Base-by-base conservation (phyloP, 179 eudicot species). In the Vitellaria paradoxa region DNA sequence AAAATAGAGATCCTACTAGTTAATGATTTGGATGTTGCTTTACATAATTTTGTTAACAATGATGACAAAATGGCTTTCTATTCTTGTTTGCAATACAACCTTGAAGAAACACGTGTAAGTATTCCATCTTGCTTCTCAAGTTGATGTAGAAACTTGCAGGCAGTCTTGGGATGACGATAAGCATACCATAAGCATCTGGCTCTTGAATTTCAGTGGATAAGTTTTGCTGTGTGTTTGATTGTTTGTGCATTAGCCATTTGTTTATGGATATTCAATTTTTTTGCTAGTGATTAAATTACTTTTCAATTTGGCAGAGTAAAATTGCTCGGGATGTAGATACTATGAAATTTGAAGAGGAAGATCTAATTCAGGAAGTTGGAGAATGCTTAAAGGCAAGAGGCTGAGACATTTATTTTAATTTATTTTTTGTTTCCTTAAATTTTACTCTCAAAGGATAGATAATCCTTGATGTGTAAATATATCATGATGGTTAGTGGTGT, bases 1-100 rank as follows among this genome's bases (percentile, higher is more conserved):
- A 89, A 96, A 88, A 96, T 93, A 98, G 98, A 93, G 93, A 91
- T 96, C 82, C 98, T 96, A 77, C 99, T 98, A 13, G 97, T 93
- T 69, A 92, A 88, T 81, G 99, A 96, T 87, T 84, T 96, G 87
- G 98, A 96, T 82, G 92, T 87, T 81, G 99, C 99, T 67, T 80
- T 96, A 56, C 98, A 96, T 77, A 87, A 93, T 87, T 96, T 96
- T 84, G 95, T 96, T 40, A 93, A 86, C 86, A 96, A 96, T 88
- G 99, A 96, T 81, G 99, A 96, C 85, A 91, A 89, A 73, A 82
- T 86, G 91, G 99, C 99, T 30, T 30, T 96, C 75, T 87, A 91
- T 84, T 80, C 98, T 62, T 96, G 99, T 77, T 75, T 96, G 84
- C 89, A 87, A 74, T 93, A 93, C 89, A 96, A 91, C 84, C 91